Conservation (phyloP, 768 basidiomycete species). For the Phallus indusiatus region DNA sequence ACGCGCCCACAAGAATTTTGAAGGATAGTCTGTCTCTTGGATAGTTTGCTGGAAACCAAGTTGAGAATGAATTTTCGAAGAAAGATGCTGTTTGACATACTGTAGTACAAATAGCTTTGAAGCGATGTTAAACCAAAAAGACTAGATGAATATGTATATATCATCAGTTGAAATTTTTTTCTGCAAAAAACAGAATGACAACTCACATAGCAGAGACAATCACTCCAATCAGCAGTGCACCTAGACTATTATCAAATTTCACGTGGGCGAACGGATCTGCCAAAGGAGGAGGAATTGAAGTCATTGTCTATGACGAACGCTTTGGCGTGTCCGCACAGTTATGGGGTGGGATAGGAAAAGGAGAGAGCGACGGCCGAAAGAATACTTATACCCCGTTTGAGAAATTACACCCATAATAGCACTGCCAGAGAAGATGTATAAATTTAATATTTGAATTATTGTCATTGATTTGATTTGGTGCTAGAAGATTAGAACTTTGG, state of each 20-base stretch:
- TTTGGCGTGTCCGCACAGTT: neutral
- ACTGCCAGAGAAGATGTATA: neutral
- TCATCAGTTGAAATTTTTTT: neutral
- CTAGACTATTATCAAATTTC: constrained; percentile 40
- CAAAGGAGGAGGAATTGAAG: constrained; percentile 1
- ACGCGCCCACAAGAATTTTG: constrained; percentile 1
- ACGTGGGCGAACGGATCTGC: constrained; percentile 1
- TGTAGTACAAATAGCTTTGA: constrained; percentile 2
- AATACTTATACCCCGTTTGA: neutral
- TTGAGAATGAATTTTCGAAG: neutral
- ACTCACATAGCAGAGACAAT: constrained; percentile 45
- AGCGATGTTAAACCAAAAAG: constrained; percentile 4
- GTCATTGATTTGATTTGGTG: neutral
- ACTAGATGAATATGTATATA: neutral
- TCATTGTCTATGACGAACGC: neutral
- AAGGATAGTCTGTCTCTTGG: neutral
- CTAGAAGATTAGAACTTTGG: neutral
- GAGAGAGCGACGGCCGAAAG: neutral
- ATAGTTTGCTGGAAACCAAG: neutral
- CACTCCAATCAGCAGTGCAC: constrained; percentile 45
- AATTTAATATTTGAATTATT: neutral
- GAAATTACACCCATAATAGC: neutral
- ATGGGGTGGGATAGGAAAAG: neutral
- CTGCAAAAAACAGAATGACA: neutral
- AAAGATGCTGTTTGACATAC: neutral